These are phyloP conservation scores for Phytopythium ostracodes DNA, from an alignment of 352 stramenopile species.

Conservation along the genomic window DNA sequence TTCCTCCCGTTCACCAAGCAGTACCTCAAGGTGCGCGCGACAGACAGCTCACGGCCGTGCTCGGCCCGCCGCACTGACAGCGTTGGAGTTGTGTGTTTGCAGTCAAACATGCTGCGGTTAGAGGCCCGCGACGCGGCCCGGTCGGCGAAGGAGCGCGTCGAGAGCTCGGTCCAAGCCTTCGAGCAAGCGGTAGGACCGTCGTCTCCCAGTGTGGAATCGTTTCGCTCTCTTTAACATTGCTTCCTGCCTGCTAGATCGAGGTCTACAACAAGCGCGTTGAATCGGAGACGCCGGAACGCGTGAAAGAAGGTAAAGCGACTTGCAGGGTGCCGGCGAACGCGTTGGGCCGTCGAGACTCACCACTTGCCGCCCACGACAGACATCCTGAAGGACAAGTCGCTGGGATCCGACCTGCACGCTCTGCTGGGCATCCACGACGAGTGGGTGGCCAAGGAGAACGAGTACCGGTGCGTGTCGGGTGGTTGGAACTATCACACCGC, in stretches of 20 bases:
- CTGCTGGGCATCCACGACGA: slow-evolving; percentile 61
- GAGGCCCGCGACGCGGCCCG: slow-evolving; percentile 71
- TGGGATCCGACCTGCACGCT: slow-evolving; percentile 46
- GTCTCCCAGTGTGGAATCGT: too few relatives aligned
- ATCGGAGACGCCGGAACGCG: slow-evolving; percentile 29
- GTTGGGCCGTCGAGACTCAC: too few relatives aligned
- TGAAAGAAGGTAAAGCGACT: slow-evolving; percentile 77
- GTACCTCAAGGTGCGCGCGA: slow-evolving; percentile 60
- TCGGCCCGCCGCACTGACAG: not conserved
- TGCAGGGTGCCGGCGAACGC: too few relatives aligned
- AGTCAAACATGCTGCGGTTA: slow-evolving; percentile 84
- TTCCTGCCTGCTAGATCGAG: slow-evolving; percentile 20
- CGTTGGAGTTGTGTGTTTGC: not conserved
- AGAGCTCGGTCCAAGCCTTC: slow-evolving; percentile 34
- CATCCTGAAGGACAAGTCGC: slow-evolving; percentile 48
- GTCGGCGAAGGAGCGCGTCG: slow-evolving; percentile 51
- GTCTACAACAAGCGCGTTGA: slow-evolving; percentile 30
- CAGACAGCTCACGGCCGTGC: not conserved
- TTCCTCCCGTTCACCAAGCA: slow-evolving; percentile 88
- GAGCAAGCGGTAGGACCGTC: slow-evolving; percentile 20
- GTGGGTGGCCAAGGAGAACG: slow-evolving; percentile 84
- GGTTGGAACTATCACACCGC: too few relatives aligned
- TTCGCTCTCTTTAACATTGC: too few relatives aligned
- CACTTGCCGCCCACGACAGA: slow-evolving; percentile 20
- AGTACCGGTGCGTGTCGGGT: slow-evolving; percentile 51